Percentiles rank a stretch among this genome's conserved stretches.
Conservation (phyloP, 2,329 filamentous ascomycete genomes). For the Teratosphaeria epicoccoides region DNA sequence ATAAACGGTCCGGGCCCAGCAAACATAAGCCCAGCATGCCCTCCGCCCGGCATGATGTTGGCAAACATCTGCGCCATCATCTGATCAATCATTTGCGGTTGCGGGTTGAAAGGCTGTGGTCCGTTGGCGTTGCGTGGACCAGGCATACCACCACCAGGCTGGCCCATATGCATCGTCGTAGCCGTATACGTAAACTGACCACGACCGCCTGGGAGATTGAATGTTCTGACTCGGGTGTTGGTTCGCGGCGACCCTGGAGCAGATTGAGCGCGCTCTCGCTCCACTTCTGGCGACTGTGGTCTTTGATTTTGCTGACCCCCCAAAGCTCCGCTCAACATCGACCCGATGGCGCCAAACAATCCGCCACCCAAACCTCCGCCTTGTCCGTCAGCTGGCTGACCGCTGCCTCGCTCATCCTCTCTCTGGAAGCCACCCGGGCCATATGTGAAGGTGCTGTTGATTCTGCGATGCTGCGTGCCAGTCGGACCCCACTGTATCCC, state of each 20-base stretch:
- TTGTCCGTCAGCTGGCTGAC: conserved; percentile 18
- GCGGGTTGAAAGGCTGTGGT: conserved; percentile 34
- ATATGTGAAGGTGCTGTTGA: conserved; percentile 6
- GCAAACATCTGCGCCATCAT: conserved; percentile 24
- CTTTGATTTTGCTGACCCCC: conserved; percentile 9
- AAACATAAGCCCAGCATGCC: neutral
- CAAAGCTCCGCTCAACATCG: neutral
- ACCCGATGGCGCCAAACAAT: conserved; percentile 10
- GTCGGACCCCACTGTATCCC: conserved; percentile 19
- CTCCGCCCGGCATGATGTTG: conserved; percentile 17
- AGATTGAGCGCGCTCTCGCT: conserved; percentile 6
- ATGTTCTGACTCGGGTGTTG: conserved; percentile 11
- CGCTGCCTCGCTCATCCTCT: conserved; percentile 18
- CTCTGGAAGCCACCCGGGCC: conserved; percentile 8
- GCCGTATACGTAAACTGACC: conserved; percentile 24
- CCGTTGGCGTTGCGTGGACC: conserved; percentile 42
- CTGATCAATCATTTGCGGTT: conserved; percentile 20
- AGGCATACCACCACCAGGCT: conserved; percentile 23
- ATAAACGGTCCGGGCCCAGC: conserved; percentile 5
- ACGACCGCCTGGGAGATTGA: conserved; percentile 13
- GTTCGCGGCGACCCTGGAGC: conserved; percentile 7
- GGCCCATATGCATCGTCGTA: conserved; percentile 7
- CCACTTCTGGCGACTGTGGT: conserved; percentile 7
- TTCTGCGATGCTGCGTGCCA: conserved; percentile 33
- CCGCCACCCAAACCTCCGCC: conserved; percentile 29